Conservation (phyloP, 345 rosid genomes). For the Noccaea bulbosa region DNA sequence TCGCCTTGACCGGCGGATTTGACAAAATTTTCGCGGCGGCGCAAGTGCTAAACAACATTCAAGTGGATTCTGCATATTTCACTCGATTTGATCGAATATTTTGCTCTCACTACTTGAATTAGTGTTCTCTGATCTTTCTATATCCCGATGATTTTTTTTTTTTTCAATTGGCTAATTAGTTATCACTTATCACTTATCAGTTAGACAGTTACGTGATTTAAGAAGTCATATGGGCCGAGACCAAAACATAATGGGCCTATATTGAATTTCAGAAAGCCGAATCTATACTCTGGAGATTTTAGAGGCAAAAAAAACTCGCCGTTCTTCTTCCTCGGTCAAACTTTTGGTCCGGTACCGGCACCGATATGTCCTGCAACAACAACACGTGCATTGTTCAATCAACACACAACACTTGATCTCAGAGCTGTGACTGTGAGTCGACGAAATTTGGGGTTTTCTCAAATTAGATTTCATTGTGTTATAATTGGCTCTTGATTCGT, state of each 20-base stretch:
- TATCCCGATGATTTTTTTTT: neutral
- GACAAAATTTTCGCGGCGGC: neutral
- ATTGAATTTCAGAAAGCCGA: neutral
- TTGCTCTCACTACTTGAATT: neutral
- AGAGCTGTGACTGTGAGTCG: constrained; percentile 33
- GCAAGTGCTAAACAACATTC: neutral
- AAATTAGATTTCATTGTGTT: neutral
- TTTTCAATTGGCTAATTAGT: neutral
- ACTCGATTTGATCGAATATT: constrained; percentile 7
- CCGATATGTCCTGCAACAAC: constrained; percentile 10
- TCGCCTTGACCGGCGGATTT: neutral
- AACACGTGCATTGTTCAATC: constrained; percentile 14
- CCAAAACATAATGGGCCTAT: constrained; percentile 20
- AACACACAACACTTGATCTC: constrained; percentile 5
- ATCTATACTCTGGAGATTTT: neutral
- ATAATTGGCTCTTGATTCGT: neutral
- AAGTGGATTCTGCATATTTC: neutral
- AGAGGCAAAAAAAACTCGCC: constrained; percentile 6
- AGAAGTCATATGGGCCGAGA: neutral
- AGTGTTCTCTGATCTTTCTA: neutral
- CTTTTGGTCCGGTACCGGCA: constrained; percentile 2
- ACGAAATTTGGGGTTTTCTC: neutral
- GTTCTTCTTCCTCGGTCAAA: constrained; percentile 20
- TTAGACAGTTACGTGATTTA: neutral
- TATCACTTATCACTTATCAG: too few relatives aligned